These are phyloP conservation scores for Lentinus polychrous DNA, from an alignment of 1,284 basidiomycete species.

Conservation along the genomic window DNA sequence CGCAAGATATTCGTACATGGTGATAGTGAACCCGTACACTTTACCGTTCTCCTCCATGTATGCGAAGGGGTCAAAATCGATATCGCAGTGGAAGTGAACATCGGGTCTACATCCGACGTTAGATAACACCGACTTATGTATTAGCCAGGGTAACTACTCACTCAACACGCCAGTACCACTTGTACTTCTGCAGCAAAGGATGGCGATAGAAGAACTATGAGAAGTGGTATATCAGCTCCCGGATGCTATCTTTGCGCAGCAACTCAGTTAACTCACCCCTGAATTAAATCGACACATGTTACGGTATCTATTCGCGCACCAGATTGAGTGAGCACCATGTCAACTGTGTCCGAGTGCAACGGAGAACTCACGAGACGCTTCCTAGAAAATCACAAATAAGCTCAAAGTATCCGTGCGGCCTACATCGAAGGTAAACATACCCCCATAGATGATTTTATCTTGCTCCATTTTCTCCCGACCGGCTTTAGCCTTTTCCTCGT, in stretches of 20 bases:
- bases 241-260: not conserved
- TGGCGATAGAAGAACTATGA: conserved; percentile 60
- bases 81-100: conserved; percentile 70
- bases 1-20: conserved; percentile 68
- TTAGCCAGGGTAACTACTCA: conserved; percentile 34
- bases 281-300: conserved; percentile 62
- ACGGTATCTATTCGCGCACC: conserved; percentile 24
- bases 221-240: conserved; percentile 3
- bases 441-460: conserved; percentile 59
- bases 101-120: conserved; percentile 38
- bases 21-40: conserved; percentile 69
- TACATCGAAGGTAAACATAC: conserved; percentile 21
- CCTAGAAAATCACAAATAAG: conserved; percentile 10
- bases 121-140: conserved; percentile 14
- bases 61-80: conserved; percentile 68
- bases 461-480: conserved; percentile 52
- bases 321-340: not conserved
- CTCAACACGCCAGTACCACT: conserved; percentile 30
- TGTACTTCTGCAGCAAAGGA: conserved; percentile 29
- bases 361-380: conserved; percentile 15
- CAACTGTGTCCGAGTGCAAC: not conserved
- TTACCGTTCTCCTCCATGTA: conserved; percentile 74
- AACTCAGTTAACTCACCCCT: conserved; percentile 35
- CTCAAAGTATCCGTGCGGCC: too few relatives aligned
- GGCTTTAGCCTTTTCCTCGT: conserved; percentile 55